Percentiles rank a stretch among this genome's conserved stretches.
Evolutionary conservation across 2,329 filamentous ascomycete species (phyloP).

Genomic region (Xylogone sp.): DNA sequence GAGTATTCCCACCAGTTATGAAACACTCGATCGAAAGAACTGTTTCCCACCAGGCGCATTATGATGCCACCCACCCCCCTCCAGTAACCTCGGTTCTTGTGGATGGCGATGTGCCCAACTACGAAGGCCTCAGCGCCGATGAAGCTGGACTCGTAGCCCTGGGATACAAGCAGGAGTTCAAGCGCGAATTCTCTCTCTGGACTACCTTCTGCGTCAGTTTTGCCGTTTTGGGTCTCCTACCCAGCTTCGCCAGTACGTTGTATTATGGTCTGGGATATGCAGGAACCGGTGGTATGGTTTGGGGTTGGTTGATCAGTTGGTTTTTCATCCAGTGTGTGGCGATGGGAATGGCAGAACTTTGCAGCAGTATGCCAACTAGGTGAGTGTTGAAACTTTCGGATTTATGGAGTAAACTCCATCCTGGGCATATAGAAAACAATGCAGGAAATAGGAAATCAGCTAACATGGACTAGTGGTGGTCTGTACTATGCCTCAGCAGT

Average conservation of each 20-base stretch:
- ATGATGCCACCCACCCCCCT: constrained; percentile 4
- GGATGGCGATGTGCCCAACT: constrained; percentile 43
- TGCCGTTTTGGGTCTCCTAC: constrained; percentile 66
- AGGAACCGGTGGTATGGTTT: constrained; percentile 62
- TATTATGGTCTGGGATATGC: constrained; percentile 65
- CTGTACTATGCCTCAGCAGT: constrained; percentile 73
- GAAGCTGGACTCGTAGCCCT: constrained; percentile 59
- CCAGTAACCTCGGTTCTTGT: constrained; percentile 47
- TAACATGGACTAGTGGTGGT: constrained; percentile 45
- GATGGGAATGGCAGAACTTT: constrained; percentile 66
- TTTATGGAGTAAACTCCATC: too few relatives aligned
- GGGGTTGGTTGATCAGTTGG: constrained; percentile 74
- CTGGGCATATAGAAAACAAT: too few relatives aligned
- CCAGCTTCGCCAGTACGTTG: constrained; percentile 68
- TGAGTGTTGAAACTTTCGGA: constrained; percentile 17
- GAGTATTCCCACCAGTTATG: not conserved
- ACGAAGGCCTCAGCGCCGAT: constrained; percentile 45
- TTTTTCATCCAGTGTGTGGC: constrained; percentile 69
- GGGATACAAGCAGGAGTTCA: constrained; percentile 50
- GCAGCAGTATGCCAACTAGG: constrained; percentile 68
- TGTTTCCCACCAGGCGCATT: not conserved
- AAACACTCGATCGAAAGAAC: not conserved
- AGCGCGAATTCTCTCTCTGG: constrained; percentile 68
- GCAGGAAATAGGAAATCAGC: not conserved
- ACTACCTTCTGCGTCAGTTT: constrained; percentile 73